A percentile compares a stretch with the other conserved stretches of the same genome.
phyloP scores from a whole-genome alignment of 2,329 filamentous ascomycete genomes.

The Botrytis sinoallii region DNA sequence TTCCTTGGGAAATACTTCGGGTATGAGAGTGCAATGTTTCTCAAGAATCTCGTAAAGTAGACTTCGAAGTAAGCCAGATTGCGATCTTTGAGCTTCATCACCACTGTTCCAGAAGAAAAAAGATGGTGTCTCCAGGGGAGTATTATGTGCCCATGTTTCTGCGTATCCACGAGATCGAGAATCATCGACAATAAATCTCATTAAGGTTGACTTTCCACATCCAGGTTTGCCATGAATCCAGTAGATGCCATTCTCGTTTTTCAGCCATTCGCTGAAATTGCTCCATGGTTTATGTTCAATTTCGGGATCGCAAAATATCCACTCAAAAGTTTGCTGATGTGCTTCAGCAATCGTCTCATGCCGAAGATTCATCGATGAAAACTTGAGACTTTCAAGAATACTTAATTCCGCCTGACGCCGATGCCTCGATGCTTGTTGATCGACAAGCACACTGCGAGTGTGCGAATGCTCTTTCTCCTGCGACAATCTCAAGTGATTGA shows the following conservation, averaged over 20 bases:
- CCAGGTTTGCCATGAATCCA: constrained; percentile 29
- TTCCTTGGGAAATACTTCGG: not conserved
- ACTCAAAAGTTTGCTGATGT: constrained; percentile 21
- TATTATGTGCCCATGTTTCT: constrained; percentile 30
- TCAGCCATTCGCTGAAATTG: constrained; percentile 22
- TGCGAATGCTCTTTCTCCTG: not conserved
- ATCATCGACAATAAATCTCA: constrained; percentile 23
- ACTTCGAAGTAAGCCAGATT: not conserved
- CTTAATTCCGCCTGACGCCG: not conserved
- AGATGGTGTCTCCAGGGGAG: constrained; percentile 34
- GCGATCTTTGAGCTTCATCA: not conserved
- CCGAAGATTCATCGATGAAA: constrained; percentile 14
- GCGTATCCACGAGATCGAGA: constrained; percentile 21
- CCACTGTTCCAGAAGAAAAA: constrained; percentile 46
- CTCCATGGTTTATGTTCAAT: not conserved
- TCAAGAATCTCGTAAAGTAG: not conserved
- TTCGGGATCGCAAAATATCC: constrained; percentile 12
- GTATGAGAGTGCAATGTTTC: not conserved
- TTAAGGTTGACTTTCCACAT: constrained; percentile 33
- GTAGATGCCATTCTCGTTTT: constrained; percentile 11
- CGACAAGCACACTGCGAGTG: not conserved
- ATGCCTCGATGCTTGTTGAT: not conserved
- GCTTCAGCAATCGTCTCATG: constrained; percentile 10
- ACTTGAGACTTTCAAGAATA: constrained; percentile 17
- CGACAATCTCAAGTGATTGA: not conserved